Base-by-base conservation (phyloP, 1,284 basidiomycete genomes). In the Microbotryum lychnidis-dioicae region DNA sequence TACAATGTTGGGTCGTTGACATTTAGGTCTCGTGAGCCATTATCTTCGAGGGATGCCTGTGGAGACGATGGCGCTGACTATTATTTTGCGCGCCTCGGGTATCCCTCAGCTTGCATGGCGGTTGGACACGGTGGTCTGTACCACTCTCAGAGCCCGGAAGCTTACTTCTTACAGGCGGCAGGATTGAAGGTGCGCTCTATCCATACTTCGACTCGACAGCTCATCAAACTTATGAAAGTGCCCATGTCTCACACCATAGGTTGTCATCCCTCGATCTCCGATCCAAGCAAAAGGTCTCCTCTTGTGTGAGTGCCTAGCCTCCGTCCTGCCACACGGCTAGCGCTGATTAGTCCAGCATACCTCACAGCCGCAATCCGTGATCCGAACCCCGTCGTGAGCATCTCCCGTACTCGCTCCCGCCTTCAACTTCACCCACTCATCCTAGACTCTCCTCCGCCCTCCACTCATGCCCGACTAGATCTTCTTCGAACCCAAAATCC, bases 51-150 rank as follows among this genome's bases (percentile, higher is more conserved):
- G 3, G 70, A 68, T 58, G 70, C 33, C 45, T 45, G 5, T 9
- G n/a, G 1, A 1, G 4, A 21, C 5, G 33, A 21, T 6, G 48
- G 56, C 57, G 20, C 20, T 27, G 16, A 31, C n/a, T 37, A 6
- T 20, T 2, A 47, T 25, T 31, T 14, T 1, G n/a, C 18, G 46
- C 29, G 1, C 12, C 18, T 33, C 23, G 45, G 21, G 20, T 25
- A 48, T 45, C 20, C 16, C 14, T 42, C 53, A 69, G 68, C 91
- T 1, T 86, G 86, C 20, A 91, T 91, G 84, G 84, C 88, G 16
- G 91, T 94, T 69, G 91, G 91, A 1, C 91, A 94, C 73, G 91
- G 92, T 49, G 93, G 87, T 16, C 75, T 94, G 62, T 97, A 97
- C 74, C 92, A 97, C 73, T 91, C 88, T 5, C 92, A 97, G 75